phyloP scores from a whole-genome alignment of 169 alveolate species.

The Babesia ovis region DNA sequence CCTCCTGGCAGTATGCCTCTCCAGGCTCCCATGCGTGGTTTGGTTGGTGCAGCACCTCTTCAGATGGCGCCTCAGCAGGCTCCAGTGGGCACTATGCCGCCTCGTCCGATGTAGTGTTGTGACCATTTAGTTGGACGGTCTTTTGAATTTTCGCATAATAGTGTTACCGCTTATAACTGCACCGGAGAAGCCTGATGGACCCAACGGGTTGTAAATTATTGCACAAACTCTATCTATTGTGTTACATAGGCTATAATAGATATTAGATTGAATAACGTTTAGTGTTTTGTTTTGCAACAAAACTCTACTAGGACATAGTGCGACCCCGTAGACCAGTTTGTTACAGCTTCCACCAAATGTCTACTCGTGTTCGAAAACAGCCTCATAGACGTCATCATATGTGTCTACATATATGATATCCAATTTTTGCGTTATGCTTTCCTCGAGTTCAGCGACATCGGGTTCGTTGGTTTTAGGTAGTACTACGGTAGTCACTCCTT shows the following conservation, averaged over 20 bases:
- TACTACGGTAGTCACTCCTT: slow-evolving; percentile 81
- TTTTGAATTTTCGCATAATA: too few relatives aligned
- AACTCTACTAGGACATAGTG: too few relatives aligned
- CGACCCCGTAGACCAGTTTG: too few relatives aligned
- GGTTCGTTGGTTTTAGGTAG: slow-evolving; percentile 77
- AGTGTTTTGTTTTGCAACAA: too few relatives aligned
- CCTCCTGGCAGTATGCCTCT: slow-evolving; percentile 44
- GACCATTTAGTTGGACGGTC: too few relatives aligned
- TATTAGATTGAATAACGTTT: too few relatives aligned
- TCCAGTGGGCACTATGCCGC: slow-evolving; percentile 65
- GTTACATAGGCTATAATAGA: too few relatives aligned
- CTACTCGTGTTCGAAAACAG: slow-evolving; percentile 32
- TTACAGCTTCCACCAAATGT: too few relatives aligned
- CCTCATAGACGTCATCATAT: slow-evolving; percentile 71
- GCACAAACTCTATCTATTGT: too few relatives aligned
- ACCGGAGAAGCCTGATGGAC: too few relatives aligned
- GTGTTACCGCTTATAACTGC: too few relatives aligned
- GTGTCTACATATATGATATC: slow-evolving; percentile 71
- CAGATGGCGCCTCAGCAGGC: slow-evolving; percentile 66
- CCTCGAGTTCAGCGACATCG: slow-evolving; percentile 73
- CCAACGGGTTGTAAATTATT: too few relatives aligned
- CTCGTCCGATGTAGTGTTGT: slow-evolving; percentile 61
- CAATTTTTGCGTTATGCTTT: slow-evolving; percentile 67
- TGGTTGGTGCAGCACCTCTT: slow-evolving; percentile 70
- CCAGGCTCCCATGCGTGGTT: slow-evolving; percentile 72